phyloP scores from a whole-genome alignment of 2,329 filamentous ascomycete species.

The Trichoderma sp. region DNA sequence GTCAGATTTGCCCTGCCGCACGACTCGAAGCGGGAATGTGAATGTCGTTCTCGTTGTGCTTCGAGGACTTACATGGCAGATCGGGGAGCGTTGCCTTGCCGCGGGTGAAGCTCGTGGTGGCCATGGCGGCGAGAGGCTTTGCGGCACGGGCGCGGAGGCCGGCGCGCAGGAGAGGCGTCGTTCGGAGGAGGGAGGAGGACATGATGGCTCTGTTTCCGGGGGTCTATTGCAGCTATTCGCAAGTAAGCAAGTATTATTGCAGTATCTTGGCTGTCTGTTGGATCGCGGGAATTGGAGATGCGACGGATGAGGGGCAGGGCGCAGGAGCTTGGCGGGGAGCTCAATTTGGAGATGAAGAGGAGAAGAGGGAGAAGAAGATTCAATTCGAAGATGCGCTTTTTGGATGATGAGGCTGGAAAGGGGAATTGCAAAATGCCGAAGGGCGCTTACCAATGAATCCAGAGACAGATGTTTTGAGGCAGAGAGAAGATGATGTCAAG shows the following conservation, averaged over 20 bases:
- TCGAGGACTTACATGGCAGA: conserved; percentile 52
- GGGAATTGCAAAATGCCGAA: conserved; percentile 2
- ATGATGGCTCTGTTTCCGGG: conserved; percentile 44
- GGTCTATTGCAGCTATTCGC: neutral
- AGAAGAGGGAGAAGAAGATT: neutral
- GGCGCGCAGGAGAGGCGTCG: conserved; percentile 63
- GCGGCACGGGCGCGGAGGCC: conserved; percentile 66
- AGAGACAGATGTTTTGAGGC: neutral
- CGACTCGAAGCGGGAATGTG: neutral
- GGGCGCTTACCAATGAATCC: conserved; percentile 20
- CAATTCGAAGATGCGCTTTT: neutral
- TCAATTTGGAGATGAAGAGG: neutral
- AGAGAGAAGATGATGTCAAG: conserved; percentile 32
- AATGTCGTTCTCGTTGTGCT: neutral
- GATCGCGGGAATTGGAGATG: neutral
- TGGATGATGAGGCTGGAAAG: neutral
- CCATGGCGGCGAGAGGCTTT: conserved; percentile 61
- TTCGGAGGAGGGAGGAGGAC: conserved; percentile 73
- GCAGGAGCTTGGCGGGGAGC: neutral
- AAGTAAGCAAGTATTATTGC: neutral
- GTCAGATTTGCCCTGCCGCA: neutral
- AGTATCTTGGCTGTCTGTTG: neutral
- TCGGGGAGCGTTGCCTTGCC: conserved; percentile 93
- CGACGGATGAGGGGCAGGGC: neutral
- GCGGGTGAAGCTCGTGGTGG: conserved; percentile 73